Conservation (phyloP, 2,329 filamentous ascomycete genomes). For the Daldinia eschscholtzii region DNA sequence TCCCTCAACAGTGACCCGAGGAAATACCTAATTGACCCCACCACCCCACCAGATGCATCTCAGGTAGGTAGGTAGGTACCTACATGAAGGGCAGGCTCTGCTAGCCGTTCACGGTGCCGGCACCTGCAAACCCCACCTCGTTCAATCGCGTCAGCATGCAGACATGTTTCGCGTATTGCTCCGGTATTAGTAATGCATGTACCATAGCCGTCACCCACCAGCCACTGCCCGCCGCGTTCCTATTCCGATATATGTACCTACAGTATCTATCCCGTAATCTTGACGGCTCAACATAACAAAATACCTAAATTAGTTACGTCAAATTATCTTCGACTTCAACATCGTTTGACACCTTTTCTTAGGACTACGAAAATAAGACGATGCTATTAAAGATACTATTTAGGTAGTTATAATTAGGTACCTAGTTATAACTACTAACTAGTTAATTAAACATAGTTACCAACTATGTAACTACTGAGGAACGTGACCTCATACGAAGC, state of each 20-base stretch:
- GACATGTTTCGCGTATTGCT: neutral
- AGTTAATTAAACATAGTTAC: neutral
- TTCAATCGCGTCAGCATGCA: slow-evolving; percentile 9
- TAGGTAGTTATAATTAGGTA: neutral
- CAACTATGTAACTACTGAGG: neutral
- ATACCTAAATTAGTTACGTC: too few relatives aligned
- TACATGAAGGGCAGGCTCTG: neutral
- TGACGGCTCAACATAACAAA: too few relatives aligned
- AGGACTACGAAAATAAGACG: too few relatives aligned
- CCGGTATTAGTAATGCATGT: neutral
- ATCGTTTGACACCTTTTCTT: too few relatives aligned
- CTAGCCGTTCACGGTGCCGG: slow-evolving; percentile 5
- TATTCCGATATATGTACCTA: too few relatives aligned
- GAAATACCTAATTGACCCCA: neutral
- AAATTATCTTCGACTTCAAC: too few relatives aligned
- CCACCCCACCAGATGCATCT: neutral
- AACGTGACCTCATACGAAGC: neutral
- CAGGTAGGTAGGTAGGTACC: neutral
- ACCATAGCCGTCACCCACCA: neutral
- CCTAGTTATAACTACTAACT: neutral
- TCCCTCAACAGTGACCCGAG: neutral
- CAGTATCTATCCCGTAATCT: too few relatives aligned
- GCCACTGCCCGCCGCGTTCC: too few relatives aligned
- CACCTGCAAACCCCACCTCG: neutral
- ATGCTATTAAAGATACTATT: neutral